These are phyloP conservation scores for Fusarium globosum DNA, from an alignment of 2,329 filamentous ascomycete genomes.

Conservation along the genomic window DNA sequence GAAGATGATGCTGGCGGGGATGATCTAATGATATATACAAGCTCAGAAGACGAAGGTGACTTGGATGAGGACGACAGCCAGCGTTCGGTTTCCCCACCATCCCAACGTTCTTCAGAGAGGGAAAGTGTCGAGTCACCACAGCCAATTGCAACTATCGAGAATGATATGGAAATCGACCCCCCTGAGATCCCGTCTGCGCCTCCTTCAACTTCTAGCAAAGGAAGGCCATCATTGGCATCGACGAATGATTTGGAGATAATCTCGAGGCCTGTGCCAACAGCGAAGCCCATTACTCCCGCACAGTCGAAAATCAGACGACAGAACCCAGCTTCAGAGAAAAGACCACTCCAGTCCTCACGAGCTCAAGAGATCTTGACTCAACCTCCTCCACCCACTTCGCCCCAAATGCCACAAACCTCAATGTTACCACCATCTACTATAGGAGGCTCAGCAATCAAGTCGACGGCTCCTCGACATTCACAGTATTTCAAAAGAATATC, in stretches of 20 bases:
- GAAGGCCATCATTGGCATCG: neutral
- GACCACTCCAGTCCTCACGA: constrained; percentile 15
- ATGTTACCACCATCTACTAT: constrained; percentile 32
- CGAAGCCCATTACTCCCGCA: neutral
- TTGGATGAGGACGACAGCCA: neutral
- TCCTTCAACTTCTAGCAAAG: neutral
- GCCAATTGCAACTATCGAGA: constrained; percentile 9
- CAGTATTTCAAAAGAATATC: constrained; percentile 40
- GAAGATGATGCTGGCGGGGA: constrained; percentile 4
- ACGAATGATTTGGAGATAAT: neutral
- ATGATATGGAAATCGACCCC: constrained; percentile 32
- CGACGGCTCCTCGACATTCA: constrained; percentile 31
- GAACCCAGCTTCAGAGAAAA: neutral
- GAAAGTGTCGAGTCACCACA: neutral
- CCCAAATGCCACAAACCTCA: constrained; percentile 27
- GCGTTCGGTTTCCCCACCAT: neutral
- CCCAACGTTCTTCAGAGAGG: neutral
- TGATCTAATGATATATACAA: constrained; percentile 29
- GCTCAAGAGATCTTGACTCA: constrained; percentile 18
- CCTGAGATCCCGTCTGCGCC: neutral
- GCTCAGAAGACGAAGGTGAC: constrained; percentile 17
- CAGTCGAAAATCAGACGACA: neutral
- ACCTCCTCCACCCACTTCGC: constrained; percentile 27
- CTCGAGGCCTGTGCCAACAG: neutral
- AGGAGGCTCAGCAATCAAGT: constrained; percentile 25